Percentiles rank a stretch among this genome's conserved stretches.
These are phyloP conservation scores for Argentina anserina DNA, from an alignment of 306 rosid genomes.

Conservation along the genomic window DNA sequence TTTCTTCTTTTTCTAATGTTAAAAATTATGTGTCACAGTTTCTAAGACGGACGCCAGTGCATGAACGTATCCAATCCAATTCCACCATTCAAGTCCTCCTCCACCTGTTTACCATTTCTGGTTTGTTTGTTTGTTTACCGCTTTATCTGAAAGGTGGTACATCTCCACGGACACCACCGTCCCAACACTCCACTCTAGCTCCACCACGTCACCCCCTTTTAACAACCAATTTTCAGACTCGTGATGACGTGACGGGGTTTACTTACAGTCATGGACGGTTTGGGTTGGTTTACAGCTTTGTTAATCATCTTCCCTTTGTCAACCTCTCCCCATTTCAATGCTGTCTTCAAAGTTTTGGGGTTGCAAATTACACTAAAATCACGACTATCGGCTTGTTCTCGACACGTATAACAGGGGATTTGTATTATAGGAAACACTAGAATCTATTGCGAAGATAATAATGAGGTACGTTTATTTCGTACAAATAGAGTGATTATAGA, in stretches of 20 bases:
- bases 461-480: too few relatives aligned
- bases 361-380: neutral
- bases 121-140: neutral
- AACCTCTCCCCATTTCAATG: neutral
- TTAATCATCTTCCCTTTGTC: neutral
- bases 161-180: too few relatives aligned
- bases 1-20: neutral
- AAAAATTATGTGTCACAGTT: neutral
- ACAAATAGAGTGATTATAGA: too few relatives aligned
- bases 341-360: neutral
- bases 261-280: conserved; percentile 9
- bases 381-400: neutral
- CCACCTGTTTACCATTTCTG: neutral
- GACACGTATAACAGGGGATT: neutral
- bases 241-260: conserved; percentile 18
- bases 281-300: neutral
- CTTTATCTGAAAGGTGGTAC: neutral
- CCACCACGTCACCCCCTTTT: neutral
- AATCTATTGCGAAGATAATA: too few relatives aligned
- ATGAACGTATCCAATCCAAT: neutral
- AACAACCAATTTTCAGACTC: neutral
- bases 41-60: neutral
- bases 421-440: too few relatives aligned
- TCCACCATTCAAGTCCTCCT: neutral
- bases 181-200: conserved; percentile 3